Percentiles rank a stretch among this genome's conserved stretches.
Conservation (phyloP, 805 yeast species). For the Candida incommunis region DNA sequence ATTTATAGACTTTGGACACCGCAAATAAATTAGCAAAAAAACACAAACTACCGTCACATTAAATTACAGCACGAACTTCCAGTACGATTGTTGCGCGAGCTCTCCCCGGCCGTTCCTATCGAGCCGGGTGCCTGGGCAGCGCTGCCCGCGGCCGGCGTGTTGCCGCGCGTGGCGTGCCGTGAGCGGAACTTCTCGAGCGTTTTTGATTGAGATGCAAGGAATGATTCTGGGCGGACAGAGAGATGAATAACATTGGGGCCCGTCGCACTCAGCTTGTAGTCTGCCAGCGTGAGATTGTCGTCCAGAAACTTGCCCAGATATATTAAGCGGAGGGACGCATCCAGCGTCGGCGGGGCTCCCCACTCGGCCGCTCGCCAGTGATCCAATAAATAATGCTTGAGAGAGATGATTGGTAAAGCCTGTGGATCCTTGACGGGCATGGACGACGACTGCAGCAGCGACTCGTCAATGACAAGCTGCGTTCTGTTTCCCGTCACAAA, state of each 20-base stretch:
- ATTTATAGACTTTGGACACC: neutral
- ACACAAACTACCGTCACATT: no score
- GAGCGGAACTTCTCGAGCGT: neutral
- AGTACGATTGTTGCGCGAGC: neutral
- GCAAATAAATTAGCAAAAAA: no score
- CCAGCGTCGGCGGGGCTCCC: slow-evolving; percentile 11
- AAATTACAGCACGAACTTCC: neutral
- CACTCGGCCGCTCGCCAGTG: slow-evolving; percentile 13
- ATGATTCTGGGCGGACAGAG: slow-evolving; percentile 17
- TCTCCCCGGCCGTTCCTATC: no score
- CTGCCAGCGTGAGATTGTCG: slow-evolving; percentile 9
- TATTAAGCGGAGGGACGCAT: slow-evolving; percentile 15
- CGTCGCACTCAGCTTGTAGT: slow-evolving; percentile 9
- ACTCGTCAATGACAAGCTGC: neutral
- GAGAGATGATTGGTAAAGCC: slow-evolving; percentile 8
- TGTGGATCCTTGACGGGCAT: slow-evolving; percentile 10
- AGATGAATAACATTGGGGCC: slow-evolving; percentile 20
- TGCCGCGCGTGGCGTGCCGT: neutral
- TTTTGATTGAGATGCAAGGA: slow-evolving; percentile 2
- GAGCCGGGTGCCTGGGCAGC: neutral
- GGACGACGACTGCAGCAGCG: slow-evolving; percentile 1
- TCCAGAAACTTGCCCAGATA: slow-evolving; percentile 20
- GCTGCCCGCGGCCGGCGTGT: neutral
- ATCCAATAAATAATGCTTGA: slow-evolving; percentile 10
- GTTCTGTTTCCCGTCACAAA: neutral